Evolutionary conservation across 1,284 basidiomycete genomes (phyloP).

Genomic region (Vanrija sp.): DNA sequence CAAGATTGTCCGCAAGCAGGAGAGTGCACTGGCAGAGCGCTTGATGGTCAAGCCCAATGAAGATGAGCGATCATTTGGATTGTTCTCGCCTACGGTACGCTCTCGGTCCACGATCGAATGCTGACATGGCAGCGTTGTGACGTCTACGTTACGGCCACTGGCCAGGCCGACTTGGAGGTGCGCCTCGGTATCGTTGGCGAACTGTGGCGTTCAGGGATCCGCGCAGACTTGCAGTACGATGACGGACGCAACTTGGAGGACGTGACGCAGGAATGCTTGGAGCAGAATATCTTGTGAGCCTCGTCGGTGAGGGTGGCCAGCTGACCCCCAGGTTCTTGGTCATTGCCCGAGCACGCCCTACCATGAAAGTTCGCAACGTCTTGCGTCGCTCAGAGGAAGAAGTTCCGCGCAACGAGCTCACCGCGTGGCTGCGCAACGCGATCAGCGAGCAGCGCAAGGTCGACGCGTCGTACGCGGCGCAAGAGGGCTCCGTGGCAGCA

Average conservation of each 20-base stretch:
- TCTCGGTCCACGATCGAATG: constrained; percentile 1
- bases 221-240: constrained; percentile 57
- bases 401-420: constrained; percentile 45
- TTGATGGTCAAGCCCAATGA: constrained; percentile 49
- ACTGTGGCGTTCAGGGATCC: constrained; percentile 55
- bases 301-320: too few species aligned
- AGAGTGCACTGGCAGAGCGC: constrained; percentile 46
- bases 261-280: constrained; percentile 44
- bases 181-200: constrained; percentile 54
- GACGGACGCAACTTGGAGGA: constrained; percentile 44
- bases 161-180: constrained; percentile 49
- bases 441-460: constrained; percentile 47
- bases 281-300: constrained; percentile 48
- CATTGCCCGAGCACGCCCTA: constrained; percentile 41
- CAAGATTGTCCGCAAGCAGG: constrained; percentile 48
- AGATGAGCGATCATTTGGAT: constrained; percentile 52
- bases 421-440: constrained; percentile 34
- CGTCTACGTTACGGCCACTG: constrained; percentile 55
- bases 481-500: constrained; percentile 30
- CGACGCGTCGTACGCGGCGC: constrained; percentile 39
- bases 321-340: constrained; percentile 38
- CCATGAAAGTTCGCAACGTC: constrained; percentile 37
- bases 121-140: constrained; percentile 53
- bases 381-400: constrained; percentile 39
- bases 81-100: constrained; percentile 40